Evolutionary conservation across 2,329 filamentous ascomycete species (phyloP).

Genomic region (Pseudofabraea citricarpa): DNA sequence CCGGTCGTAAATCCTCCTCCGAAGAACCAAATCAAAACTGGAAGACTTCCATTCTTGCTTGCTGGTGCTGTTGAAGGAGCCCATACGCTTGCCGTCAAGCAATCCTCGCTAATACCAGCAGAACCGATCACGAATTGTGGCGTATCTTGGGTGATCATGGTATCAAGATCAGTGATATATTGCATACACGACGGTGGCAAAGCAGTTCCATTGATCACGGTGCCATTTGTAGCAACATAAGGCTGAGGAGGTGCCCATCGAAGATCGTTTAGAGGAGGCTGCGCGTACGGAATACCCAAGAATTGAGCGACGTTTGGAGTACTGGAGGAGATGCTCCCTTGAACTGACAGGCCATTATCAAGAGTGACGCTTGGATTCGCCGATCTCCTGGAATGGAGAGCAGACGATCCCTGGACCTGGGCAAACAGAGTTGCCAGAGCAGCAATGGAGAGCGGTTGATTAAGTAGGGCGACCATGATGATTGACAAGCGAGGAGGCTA

Average conservation of each 20-base stretch:
- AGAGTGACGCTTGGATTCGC: neutral
- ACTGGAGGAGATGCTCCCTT: slow-evolving; percentile 7
- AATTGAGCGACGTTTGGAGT: slow-evolving; percentile 24
- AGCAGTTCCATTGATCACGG: neutral
- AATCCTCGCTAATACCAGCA: slow-evolving; percentile 16
- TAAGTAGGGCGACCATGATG: too few species aligned
- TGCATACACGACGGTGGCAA: neutral
- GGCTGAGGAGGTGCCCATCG: slow-evolving; percentile 23
- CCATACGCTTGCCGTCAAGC: slow-evolving; percentile 21
- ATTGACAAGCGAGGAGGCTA: too few species aligned
- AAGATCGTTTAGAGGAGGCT: slow-evolving; percentile 42
- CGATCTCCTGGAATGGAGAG: neutral
- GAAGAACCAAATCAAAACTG: slow-evolving; percentile 23
- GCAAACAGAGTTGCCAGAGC: neutral
- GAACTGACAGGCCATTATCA: slow-evolving; percentile 1
- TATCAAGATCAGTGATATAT: neutral
- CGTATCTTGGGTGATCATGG: neutral
- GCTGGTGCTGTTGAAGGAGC: slow-evolving; percentile 9
- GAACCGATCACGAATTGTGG: neutral
- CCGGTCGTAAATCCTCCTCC: slow-evolving; percentile 13
- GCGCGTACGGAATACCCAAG: slow-evolving; percentile 45
- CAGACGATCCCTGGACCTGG: neutral
- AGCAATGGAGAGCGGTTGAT: too few species aligned
- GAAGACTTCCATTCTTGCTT: slow-evolving; percentile 1
- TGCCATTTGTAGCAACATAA: neutral